A percentile compares a stretch with the other conserved stretches of the same genome.
Conservation (phyloP, 1,139 yeast genomes). For the Protomyces inouyei region DNA sequence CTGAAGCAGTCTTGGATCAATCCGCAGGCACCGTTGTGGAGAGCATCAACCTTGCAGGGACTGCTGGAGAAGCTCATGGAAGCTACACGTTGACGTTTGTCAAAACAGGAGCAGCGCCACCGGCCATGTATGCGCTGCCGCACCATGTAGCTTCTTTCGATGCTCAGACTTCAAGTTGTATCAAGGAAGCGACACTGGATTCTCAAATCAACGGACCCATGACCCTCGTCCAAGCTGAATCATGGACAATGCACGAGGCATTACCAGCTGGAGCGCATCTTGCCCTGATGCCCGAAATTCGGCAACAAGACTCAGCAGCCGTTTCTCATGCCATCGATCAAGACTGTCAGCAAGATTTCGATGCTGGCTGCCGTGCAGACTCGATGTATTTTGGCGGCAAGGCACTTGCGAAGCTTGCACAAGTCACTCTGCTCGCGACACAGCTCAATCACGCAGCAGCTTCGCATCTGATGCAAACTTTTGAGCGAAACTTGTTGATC, state of each 20-base stretch:
- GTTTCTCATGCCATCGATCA: slow-evolving; percentile 53
- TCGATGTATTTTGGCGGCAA: slow-evolving; percentile 67
- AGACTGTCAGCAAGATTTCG: slow-evolving; percentile 58
- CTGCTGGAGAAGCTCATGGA: slow-evolving; percentile 43
- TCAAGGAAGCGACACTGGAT: slow-evolving; percentile 44
- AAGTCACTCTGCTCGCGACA: slow-evolving; percentile 57
- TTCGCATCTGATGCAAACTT: slow-evolving; percentile 45
- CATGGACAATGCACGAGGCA: slow-evolving; percentile 50
- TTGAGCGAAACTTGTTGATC: slow-evolving; percentile 53
- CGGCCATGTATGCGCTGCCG: slow-evolving; percentile 64
- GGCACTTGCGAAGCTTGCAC: slow-evolving; percentile 69
- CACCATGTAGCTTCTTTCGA: slow-evolving; percentile 60
- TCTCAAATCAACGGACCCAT: slow-evolving; percentile 68
- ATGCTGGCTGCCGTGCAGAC: slow-evolving; percentile 47
- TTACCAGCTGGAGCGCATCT: slow-evolving; percentile 50
- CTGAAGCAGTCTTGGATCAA: slow-evolving; percentile 43
- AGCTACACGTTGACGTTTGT: slow-evolving; percentile 52
- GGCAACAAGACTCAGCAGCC: slow-evolving; percentile 42
- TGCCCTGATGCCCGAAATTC: slow-evolving; percentile 48
- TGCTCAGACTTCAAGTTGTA: slow-evolving; percentile 36
- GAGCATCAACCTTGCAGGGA: slow-evolving; percentile 43
- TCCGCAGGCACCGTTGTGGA: slow-evolving; percentile 59
- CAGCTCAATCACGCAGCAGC: slow-evolving; percentile 48
- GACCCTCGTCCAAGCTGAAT: slow-evolving; percentile 54
- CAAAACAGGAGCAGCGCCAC: slow-evolving; percentile 38